A percentile compares a stretch with the other conserved stretches of the same genome.
phyloP scores from a whole-genome alignment of 331 rosid species.

The Spiraea crenata region DNA sequence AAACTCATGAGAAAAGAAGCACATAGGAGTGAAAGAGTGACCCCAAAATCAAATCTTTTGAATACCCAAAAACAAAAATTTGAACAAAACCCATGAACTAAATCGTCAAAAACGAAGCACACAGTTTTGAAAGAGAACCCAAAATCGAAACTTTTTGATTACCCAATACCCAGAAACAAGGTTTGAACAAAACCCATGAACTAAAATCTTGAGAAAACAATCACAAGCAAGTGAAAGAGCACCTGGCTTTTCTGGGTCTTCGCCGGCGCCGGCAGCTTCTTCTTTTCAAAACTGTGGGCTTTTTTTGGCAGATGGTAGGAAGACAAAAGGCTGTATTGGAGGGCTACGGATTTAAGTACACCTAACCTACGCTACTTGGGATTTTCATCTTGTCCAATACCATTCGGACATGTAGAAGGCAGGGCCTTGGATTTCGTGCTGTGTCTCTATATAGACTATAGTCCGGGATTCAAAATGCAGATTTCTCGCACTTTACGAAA shows the following conservation, averaged over 20 bases:
- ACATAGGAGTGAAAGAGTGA: too few relatives aligned
- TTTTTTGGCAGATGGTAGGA: too few relatives aligned
- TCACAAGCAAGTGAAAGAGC: not conserved
- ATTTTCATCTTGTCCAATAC: not conserved
- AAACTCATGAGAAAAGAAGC: not conserved
- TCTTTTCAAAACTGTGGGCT: too few relatives aligned
- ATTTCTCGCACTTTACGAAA: conserved; percentile 12
- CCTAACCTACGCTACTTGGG: not conserved
- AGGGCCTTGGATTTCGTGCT: not conserved
- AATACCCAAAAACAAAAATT: not conserved
- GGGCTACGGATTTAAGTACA: not conserved
- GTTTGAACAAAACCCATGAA: not conserved
- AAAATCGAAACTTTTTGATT: not conserved
- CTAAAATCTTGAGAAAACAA: not conserved
- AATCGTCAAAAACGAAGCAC: not conserved
- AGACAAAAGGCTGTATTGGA: not conserved
- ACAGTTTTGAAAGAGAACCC: too few relatives aligned
- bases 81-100: not conserved
- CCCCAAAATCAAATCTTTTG: not conserved
- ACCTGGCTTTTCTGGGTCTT: not conserved
- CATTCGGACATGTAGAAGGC: not conserved
- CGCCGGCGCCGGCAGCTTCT: too few relatives aligned
- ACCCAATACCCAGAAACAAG: not conserved
- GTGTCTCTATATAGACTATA: not conserved
- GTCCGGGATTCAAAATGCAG: not conserved